Percentiles rank a stretch among this genome's conserved stretches.
phyloP scores from a whole-genome alignment of 2,329 filamentous ascomycete species.

The Claviceps lovelessii region DNA sequence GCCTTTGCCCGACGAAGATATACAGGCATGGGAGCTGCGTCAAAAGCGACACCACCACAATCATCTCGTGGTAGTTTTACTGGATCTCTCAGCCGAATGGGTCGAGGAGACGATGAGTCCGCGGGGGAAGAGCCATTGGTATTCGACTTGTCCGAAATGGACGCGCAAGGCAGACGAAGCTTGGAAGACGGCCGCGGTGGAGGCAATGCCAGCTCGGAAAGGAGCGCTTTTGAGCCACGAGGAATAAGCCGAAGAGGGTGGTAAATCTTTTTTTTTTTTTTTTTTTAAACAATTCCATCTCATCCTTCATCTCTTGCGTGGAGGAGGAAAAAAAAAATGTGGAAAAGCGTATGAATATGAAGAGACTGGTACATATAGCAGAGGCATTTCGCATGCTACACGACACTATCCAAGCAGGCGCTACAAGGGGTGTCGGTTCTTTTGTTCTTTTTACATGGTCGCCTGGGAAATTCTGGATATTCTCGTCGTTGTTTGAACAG shows the following conservation, averaged over 20 bases:
- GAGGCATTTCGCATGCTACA: not conserved
- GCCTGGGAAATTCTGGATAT: too few relatives aligned
- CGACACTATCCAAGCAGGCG: not conserved
- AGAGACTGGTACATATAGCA: conserved; percentile 1
- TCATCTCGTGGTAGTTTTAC: conserved; percentile 32
- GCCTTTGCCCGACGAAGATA: conserved; percentile 34
- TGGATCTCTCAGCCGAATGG: conserved; percentile 24
- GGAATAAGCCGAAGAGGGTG: conserved; percentile 24
- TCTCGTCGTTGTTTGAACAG: too few relatives aligned
- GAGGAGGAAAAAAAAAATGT: not conserved
- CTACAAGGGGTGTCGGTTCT: not conserved
- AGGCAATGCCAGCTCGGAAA: conserved; percentile 25
- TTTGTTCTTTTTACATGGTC: not conserved
- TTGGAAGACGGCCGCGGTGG: conserved; percentile 37
- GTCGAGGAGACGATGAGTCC: conserved; percentile 32
- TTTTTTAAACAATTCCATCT: not conserved
- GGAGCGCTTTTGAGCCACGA: conserved; percentile 25
- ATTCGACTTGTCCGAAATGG: conserved; percentile 61
- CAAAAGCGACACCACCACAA: conserved; percentile 28
- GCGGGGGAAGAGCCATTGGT: conserved; percentile 54
- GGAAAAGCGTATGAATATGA: not conserved
- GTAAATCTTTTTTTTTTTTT: conserved; percentile 9
- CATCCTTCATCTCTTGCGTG: not conserved
- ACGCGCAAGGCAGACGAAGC: conserved; percentile 42
- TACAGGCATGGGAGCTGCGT: conserved; percentile 22